A percentile compares a stretch with the other conserved stretches of the same genome.
Evolutionary conservation across 495 filamentous ascomycete species (phyloP).

Genomic region (Aspergillus kassunensis): DNA sequence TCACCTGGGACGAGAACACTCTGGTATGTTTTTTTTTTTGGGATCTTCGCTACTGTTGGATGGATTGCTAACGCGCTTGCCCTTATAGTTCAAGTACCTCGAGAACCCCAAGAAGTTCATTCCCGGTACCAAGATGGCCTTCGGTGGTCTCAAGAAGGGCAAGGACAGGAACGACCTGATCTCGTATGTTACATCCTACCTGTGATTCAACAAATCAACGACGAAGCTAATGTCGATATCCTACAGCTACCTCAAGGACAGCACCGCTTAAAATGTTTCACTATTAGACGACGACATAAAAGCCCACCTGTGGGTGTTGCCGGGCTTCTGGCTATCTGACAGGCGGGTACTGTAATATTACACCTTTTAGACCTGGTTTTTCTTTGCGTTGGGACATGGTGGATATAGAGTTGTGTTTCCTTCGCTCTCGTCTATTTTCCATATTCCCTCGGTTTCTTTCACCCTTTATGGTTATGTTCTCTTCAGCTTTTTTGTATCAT

Average conservation of each 20-base stretch:
- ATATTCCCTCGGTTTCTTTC: slow-evolving; percentile 15
- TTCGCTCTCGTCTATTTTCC: slow-evolving; percentile 19
- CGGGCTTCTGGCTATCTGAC: slow-evolving; percentile 18
- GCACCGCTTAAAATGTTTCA: slow-evolving; percentile 50
- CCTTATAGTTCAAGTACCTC: slow-evolving; percentile 70
- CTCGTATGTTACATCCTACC: slow-evolving; percentile 61
- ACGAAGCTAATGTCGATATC: slow-evolving; percentile 7
- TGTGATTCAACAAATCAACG: neutral
- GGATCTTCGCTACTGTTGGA: too few species aligned
- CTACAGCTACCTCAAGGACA: slow-evolving; percentile 61
- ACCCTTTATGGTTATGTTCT: slow-evolving; percentile 18
- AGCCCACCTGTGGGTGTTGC: slow-evolving; percentile 20
- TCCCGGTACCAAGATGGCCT: slow-evolving; percentile 99
- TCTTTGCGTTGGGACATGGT: slow-evolving; percentile 20
- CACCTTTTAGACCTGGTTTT: slow-evolving; percentile 25
- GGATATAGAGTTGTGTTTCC: slow-evolving; percentile 25
- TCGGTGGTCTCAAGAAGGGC: slow-evolving; percentile 98
- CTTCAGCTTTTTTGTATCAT: slow-evolving; percentile 22
- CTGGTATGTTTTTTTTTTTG: slow-evolving; percentile 62
- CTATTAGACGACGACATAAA: slow-evolving; percentile 5
- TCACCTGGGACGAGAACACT: slow-evolving; percentile 82
- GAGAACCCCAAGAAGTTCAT: slow-evolving; percentile 97
- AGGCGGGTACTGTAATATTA: slow-evolving; percentile 44
- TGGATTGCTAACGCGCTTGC: slow-evolving; percentile 15
- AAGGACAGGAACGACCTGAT: slow-evolving; percentile 99